These are phyloP conservation scores for Termitomyces eurrhizus DNA, from an alignment of 768 basidiomycete genomes.

Conservation along the genomic window DNA sequence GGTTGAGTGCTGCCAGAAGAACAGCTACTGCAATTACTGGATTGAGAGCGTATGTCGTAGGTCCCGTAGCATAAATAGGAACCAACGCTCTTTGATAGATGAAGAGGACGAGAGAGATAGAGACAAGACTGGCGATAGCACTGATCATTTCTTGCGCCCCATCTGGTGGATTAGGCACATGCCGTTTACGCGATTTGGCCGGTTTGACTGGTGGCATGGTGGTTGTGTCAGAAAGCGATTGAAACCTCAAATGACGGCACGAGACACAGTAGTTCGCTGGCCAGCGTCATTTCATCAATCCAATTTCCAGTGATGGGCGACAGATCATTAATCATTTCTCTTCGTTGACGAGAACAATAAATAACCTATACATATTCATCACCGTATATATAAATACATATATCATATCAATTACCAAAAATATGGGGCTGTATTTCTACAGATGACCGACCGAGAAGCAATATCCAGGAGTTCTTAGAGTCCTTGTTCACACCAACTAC, in stretches of 20 bases:
- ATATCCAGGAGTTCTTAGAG: no score
- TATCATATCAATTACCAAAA: neutral
- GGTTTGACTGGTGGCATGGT: constrained; percentile 11
- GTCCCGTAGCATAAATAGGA: constrained; percentile 64
- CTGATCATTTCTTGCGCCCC: constrained; percentile 5
- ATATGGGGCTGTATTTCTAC: neutral
- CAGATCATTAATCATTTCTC: neutral
- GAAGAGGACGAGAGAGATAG: constrained; percentile 56
- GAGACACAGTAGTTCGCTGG: neutral
- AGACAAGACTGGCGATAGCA: constrained; percentile 8
- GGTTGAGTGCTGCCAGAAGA: constrained; percentile 34
- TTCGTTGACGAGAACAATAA: neutral
- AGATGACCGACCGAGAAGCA: no score
- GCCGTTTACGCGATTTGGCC: neutral
- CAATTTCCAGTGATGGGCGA: neutral
- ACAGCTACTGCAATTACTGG: constrained; percentile 30
- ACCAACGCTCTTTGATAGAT: constrained; percentile 60
- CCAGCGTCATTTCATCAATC: neutral
- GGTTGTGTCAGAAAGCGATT: constrained; percentile 8
- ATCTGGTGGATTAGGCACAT: constrained; percentile 4
- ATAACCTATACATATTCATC: neutral
- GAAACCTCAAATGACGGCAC: constrained; percentile 1
- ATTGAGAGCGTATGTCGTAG: constrained; percentile 48
- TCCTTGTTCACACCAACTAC: neutral
- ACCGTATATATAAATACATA: no score